These are phyloP conservation scores for Micractinium sp. DNA, from an alignment of 139 green algal genomes.

Conservation along the genomic window DNA sequence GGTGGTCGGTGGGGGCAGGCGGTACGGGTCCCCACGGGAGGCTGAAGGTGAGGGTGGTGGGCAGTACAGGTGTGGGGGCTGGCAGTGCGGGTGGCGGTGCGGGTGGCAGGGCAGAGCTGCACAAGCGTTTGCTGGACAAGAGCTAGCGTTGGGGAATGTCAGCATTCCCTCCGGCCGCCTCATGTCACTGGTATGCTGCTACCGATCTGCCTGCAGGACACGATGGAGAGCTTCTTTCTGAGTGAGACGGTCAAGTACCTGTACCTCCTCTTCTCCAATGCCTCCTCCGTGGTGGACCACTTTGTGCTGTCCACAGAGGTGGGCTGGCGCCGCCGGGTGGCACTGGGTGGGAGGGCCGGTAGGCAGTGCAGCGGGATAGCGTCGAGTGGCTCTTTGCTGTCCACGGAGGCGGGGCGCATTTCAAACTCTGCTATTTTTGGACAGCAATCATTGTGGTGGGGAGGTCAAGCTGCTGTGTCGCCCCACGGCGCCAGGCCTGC, in stretches of 20 bases:
- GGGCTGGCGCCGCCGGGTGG: background rate
- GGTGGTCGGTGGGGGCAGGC: no score
- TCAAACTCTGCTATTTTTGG: no score
- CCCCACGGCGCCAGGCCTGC: background rate
- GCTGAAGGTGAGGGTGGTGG: constrained; percentile 9
- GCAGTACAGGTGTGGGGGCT: background rate
- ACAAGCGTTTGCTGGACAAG: no score
- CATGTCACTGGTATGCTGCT: background rate
- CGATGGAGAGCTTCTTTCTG: constrained; percentile 94
- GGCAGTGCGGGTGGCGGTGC: no score
- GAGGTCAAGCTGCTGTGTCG: no score
- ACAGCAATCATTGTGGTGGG: background rate
- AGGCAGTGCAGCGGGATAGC: no score
- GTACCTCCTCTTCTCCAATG: constrained; percentile 75
- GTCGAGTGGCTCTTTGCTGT: no score
- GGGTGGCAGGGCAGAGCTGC: no score
- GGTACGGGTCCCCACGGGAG: constrained; percentile 67
- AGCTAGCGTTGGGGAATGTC: no score
- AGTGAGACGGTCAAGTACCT: constrained; percentile 92
- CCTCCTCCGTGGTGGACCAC: constrained; percentile 56
- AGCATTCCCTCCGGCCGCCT: no score
- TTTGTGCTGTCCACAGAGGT: constrained; percentile 80
- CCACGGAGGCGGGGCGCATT: no score
- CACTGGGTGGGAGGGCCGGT: no score
- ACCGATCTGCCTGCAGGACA: constrained; percentile 63